These are phyloP conservation scores for Vaccinium myrtillus DNA, from an alignment of 148 eudicot species.

Conservation along the genomic window DNA sequence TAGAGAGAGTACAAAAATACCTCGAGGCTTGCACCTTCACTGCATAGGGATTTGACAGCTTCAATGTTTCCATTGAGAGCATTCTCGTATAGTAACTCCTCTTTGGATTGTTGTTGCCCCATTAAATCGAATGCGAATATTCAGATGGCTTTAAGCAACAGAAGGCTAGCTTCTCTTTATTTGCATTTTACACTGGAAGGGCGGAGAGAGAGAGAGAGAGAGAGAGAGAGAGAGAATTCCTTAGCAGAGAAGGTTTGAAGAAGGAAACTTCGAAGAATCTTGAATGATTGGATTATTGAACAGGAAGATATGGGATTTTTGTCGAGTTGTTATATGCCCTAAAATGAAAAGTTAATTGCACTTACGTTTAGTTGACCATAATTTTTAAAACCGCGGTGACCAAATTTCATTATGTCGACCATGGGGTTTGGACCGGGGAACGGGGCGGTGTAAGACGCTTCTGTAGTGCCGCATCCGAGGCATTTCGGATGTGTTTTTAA, in stretches of 20 bases:
- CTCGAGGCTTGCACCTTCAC: conserved; percentile 61
- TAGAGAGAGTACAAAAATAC: conserved; percentile 7
- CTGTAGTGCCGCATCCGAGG: too few species aligned
- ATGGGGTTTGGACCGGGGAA: too few species aligned
- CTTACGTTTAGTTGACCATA: neutral
- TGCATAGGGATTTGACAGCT: conserved; percentile 47
- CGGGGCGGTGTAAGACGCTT: too few species aligned
- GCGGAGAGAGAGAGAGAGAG: neutral
- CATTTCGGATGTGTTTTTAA: too few species aligned
- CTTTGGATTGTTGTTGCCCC: conserved; percentile 67
- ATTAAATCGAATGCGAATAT: conserved; percentile 19
- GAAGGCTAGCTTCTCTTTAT: neutral
- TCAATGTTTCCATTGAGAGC: conserved; percentile 43
- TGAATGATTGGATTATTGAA: neutral
- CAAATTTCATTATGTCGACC: too few species aligned
- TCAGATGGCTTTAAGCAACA: neutral
- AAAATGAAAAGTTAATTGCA: neutral
- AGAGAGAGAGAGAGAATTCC: neutral
- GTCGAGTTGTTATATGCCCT: neutral
- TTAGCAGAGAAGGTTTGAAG: conserved; percentile 5
- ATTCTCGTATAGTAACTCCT: conserved; percentile 43
- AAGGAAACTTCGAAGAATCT: conserved; percentile 6
- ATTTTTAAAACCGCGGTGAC: neutral
- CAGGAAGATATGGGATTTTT: neutral
- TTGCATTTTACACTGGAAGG: neutral